Conservation (phyloP, 2,329 filamentous ascomycete genomes). For the Fonsecaea pugnacius region DNA sequence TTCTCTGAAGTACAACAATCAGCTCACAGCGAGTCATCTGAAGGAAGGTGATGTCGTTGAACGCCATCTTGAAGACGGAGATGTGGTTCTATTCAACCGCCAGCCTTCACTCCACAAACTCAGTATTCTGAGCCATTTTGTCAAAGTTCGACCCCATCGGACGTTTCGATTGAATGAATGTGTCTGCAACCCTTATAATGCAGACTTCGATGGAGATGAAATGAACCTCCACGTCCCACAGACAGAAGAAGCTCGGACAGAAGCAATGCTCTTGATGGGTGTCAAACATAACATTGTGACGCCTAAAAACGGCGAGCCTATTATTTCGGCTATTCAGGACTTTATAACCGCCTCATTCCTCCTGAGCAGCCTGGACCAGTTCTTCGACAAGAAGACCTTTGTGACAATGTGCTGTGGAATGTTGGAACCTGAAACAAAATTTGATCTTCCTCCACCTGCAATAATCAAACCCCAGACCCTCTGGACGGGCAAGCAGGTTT, state of each 20-base stretch:
- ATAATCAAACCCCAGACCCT: conserved; percentile 82
- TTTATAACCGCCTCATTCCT: conserved; percentile 96
- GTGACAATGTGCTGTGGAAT: conserved; percentile 91
- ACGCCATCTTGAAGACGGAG: conserved; percentile 90
- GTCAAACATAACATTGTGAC: conserved; percentile 96
- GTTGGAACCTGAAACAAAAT: conserved; percentile 76
- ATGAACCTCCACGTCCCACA: conserved; percentile 99
- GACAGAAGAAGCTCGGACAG: conserved; percentile 92
- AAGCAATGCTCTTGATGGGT: conserved; percentile 96
- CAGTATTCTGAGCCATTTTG: conserved; percentile 95
- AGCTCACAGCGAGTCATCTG: conserved; percentile 73
- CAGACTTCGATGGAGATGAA: conserved; percentile 98
- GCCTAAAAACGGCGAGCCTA: conserved; percentile 95
- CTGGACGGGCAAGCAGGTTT: conserved; percentile 98
- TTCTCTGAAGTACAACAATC: conserved; percentile 74
- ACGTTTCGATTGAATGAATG: conserved; percentile 98
- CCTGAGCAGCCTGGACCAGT: conserved; percentile 87
- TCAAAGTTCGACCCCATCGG: conserved; percentile 90
- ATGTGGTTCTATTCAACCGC: conserved; percentile 96
- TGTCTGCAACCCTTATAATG: conserved; percentile 97
- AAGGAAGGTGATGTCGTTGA: conserved; percentile 87
- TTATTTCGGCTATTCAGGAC: conserved; percentile 98
- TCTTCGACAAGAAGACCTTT: conserved; percentile 87
- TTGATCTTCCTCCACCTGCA: conserved; percentile 85
- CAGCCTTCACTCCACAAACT: conserved; percentile 98